These are phyloP conservation scores for Boletus hoseneyae DNA, from an alignment of 1,284 basidiomycete species.

Conservation along the genomic window DNA sequence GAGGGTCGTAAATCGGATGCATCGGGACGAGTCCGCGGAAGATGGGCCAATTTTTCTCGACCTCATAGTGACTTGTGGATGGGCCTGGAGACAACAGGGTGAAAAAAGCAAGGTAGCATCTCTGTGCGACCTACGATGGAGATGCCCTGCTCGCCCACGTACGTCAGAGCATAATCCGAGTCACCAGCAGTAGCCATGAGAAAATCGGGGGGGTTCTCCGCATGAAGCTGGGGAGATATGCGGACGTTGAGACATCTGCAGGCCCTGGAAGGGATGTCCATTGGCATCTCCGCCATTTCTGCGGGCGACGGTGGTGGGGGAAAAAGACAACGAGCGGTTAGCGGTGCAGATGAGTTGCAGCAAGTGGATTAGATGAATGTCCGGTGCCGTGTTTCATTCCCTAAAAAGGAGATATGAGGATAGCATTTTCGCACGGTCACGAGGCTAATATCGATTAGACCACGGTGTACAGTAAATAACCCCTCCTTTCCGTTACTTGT, in stretches of 20 bases:
- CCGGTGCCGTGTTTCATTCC: constrained; percentile 34
- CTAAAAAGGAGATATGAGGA: constrained; percentile 23
- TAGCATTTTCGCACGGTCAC: constrained; percentile 27
- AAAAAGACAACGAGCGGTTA: constrained; percentile 25
- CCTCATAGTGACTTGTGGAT: constrained; percentile 69
- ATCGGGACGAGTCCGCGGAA: constrained; percentile 45
- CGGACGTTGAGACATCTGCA: constrained; percentile 74
- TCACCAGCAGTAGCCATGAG: constrained; percentile 32
- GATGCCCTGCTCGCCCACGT: constrained; percentile 66
- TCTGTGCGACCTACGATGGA: constrained; percentile 48
- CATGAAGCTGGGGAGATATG: constrained; percentile 36
- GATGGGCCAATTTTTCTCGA: constrained; percentile 49
- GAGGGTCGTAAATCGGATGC: constrained; percentile 58
- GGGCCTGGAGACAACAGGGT: constrained; percentile 41
- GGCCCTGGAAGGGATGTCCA: constrained; percentile 30
- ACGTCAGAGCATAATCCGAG: constrained; percentile 51
- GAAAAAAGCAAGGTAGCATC: not conserved
- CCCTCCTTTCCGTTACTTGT: constrained; percentile 35
- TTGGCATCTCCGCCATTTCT: constrained; percentile 25
- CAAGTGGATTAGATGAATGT: constrained; percentile 35
- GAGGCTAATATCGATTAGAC: not conserved
- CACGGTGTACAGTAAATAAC: no score
- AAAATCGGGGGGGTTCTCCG: constrained; percentile 33
- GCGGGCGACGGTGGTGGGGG: constrained; percentile 21
- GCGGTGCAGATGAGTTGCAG: constrained; percentile 18